These are phyloP conservation scores for Exophiala mesophila DNA, from an alignment of 2,329 filamentous ascomycete genomes.

Conservation along the genomic window DNA sequence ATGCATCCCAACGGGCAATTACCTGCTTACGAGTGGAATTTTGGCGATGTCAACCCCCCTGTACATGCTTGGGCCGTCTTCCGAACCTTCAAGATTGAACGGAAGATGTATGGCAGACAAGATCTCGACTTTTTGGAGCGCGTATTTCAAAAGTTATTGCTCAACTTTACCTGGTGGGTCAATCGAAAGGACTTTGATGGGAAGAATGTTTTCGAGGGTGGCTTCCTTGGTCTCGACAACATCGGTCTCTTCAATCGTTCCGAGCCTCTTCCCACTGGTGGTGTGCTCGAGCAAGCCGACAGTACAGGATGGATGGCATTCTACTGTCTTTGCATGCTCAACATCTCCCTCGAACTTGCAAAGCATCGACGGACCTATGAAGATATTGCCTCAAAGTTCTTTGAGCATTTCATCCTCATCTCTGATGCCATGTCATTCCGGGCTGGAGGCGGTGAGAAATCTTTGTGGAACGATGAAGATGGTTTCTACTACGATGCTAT, in stretches of 20 bases:
- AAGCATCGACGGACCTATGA: conserved; percentile 95
- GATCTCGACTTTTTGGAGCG: conserved; percentile 93
- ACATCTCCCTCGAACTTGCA: conserved; percentile 89
- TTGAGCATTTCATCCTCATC: conserved; percentile 97
- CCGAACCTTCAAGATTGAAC: conserved; percentile 94
- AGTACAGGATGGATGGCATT: conserved; percentile 99
- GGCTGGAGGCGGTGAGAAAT: conserved; percentile 65
- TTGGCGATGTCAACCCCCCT: conserved; percentile 92
- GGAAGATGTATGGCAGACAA: conserved; percentile 91
- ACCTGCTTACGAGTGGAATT: conserved; percentile 95
- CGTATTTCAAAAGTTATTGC: conserved; percentile 89
- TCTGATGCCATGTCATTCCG: conserved; percentile 95
- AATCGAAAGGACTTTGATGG: conserved; percentile 92
- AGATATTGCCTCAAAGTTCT: conserved; percentile 95
- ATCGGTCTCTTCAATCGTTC: conserved; percentile 97
- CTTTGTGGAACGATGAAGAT: conserved; percentile 93
- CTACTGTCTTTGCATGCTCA: conserved; percentile 93
- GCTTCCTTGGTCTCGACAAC: conserved; percentile 92
- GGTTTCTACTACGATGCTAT: conserved; percentile 98
- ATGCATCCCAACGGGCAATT: conserved; percentile 96
- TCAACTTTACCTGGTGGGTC: conserved; percentile 99
- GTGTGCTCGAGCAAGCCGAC: conserved; percentile 91
- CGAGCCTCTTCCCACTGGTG: conserved; percentile 87
- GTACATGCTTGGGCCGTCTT: conserved; percentile 97
- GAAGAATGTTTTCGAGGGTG: conserved; percentile 96